Base-by-base conservation (phyloP, 176 grass and related monocot species). In the Neostapfia colusana region DNA sequence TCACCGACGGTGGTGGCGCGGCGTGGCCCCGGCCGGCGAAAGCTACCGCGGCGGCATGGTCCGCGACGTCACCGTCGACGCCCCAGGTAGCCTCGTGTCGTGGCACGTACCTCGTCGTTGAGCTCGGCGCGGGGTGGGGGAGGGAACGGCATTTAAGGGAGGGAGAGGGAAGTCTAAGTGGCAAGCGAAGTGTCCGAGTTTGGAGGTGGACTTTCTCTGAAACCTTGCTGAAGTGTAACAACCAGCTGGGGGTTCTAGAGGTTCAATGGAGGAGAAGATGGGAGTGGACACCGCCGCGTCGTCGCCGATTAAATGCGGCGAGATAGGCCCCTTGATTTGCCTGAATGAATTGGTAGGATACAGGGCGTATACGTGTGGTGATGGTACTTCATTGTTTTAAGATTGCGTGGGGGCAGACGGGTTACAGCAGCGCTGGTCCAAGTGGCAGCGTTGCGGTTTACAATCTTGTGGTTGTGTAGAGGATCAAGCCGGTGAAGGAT, bases 171-270 rank as follows among this genome's bases (percentile, higher is more conserved):
- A 42, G 68, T 16, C 51, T 6, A 23, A 27, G 51, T 73, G 68
- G 85, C 80, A 63, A 83, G 62, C 63, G 53, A 75, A 73, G 63
- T 69, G 81, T 83, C 69, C 80, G 54, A 28, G 63, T 55, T 83
- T 24, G 12, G 69, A 45, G 75, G 67, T 68, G 63, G 61, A 74
- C 62, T 78, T 83, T 1, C 3, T 58, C 46, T 8, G 18, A 28
- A 24, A 8, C 58, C 21, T 37, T 42, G 59, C 59, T 10, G 25
- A 34, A 27, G 40, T 48, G 58, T 49, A 58, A 15, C 5, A 25
- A 3, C 48, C 20, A 31, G 31, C 45, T 21, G 15, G 51, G 28
- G 72, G 4, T 49, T 83, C 48, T 48, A 28, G 73, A 83, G 11
- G 56, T 40, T 77, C 59, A 58, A 57, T 81, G 56, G 63, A 11